Conservation (phyloP, 73 alveolate genomes). For the Symbiodinium pilosum region DNA sequence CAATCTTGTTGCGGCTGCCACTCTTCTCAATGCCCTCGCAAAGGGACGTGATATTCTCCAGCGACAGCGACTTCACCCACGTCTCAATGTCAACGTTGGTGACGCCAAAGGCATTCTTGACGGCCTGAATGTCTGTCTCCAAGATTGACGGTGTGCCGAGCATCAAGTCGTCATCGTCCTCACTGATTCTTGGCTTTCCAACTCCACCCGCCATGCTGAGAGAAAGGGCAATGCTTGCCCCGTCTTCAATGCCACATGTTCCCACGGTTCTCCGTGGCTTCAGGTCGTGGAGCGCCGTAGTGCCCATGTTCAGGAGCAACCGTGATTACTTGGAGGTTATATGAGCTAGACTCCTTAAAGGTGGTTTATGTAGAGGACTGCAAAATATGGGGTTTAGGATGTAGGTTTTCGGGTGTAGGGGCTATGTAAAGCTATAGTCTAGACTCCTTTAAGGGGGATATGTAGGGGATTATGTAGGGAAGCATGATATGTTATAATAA, state of each 20-base stretch:
- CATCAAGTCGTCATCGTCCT: not conserved
- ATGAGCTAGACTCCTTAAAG: too few species aligned
- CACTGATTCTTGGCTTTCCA: not conserved
- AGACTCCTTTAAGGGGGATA: too few species aligned
- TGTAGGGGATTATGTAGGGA: too few species aligned
- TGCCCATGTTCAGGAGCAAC: not conserved
- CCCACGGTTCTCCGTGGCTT: not conserved
- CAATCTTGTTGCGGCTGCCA: not conserved
- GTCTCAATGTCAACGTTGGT: not conserved
- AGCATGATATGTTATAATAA: too few species aligned
- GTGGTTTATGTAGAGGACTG: too few species aligned
- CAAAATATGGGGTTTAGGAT: too few species aligned
- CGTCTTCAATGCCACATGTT: not conserved
- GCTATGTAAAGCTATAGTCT: too few species aligned
- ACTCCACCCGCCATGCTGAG: not conserved
- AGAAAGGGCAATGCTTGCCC: not conserved
- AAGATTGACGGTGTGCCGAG: not conserved
- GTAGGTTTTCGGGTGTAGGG: too few species aligned
- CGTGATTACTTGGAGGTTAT: too few species aligned
- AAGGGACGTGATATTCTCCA: not conserved
- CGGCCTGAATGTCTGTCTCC: not conserved
- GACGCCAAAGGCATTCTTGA: not conserved
- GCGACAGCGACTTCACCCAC: not conserved
- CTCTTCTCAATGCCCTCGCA: not conserved
- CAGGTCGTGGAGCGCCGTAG: not conserved